Evolutionary conservation across 495 filamentous ascomycete species (phyloP).

Genomic region (Terfezia boudieri): DNA sequence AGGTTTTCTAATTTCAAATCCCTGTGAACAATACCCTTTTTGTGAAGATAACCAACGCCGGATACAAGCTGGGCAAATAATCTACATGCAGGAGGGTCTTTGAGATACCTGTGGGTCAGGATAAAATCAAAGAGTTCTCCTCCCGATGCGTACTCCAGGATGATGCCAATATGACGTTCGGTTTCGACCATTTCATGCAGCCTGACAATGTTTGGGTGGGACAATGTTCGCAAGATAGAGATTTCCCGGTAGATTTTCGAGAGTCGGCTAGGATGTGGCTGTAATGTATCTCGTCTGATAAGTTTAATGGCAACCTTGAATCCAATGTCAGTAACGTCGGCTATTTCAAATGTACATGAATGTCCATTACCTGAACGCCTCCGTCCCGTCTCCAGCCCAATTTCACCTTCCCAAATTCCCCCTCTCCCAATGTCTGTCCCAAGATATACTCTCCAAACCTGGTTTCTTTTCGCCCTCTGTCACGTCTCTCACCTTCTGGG

Average conservation of each 20-base stretch:
- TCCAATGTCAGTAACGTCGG: background rate
- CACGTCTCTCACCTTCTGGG: slow-evolving; percentile 17
- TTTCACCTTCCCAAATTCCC: slow-evolving; percentile 97
- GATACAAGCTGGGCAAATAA: slow-evolving; percentile 93
- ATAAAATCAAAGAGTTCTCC: slow-evolving; percentile 98
- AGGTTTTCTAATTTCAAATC: slow-evolving; percentile 96
- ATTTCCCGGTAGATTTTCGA: slow-evolving; percentile 98
- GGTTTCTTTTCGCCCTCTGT: slow-evolving; percentile 40
- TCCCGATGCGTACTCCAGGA: slow-evolving; percentile 93
- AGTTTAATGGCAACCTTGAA: slow-evolving; percentile 89
- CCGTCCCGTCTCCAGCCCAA: slow-evolving; percentile 97
- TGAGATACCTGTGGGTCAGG: slow-evolving; percentile 82
- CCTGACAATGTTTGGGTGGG: slow-evolving; percentile 89
- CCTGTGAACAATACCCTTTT: slow-evolving; percentile 96
- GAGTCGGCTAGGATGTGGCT: slow-evolving; percentile 62
- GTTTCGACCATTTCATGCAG: slow-evolving; percentile 98
- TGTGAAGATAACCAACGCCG: slow-evolving; percentile 93
- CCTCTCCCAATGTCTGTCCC: slow-evolving; percentile 91
- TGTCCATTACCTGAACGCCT: slow-evolving; percentile 42
- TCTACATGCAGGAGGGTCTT: slow-evolving; percentile 71
- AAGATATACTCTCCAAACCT: slow-evolving; percentile 89
- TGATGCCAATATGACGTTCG: slow-evolving; percentile 87
- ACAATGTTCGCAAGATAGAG: slow-evolving; percentile 60
- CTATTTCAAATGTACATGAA: background rate
- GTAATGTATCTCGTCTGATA: slow-evolving; percentile 73